Evolutionary conservation across 176 grass and related monocot genomes (phyloP).

Genomic region (maize (Zea mays)): DNA sequence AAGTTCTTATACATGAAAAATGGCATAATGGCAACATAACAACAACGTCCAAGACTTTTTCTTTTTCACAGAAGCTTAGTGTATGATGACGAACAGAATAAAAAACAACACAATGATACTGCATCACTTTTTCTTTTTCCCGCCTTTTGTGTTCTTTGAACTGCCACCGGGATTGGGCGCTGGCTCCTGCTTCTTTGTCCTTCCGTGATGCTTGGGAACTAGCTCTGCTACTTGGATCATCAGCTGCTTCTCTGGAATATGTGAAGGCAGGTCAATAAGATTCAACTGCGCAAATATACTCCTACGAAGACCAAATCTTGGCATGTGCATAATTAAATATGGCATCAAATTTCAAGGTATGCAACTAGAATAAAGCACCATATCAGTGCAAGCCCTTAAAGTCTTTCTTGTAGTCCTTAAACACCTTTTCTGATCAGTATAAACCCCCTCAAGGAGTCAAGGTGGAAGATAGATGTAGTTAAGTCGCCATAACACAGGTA

Average conservation of each 20-base stretch:
- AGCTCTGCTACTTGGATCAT: conserved; percentile 84
- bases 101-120: conserved; percentile 9
- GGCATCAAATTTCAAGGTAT: neutral
- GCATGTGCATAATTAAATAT: neutral
- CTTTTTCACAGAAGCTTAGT: neutral
- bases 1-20: too few relatives aligned
- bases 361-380: neutral
- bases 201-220: conserved; percentile 91
- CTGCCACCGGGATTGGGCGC: conserved; percentile 29
- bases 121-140: conserved; percentile 82
- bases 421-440: neutral
- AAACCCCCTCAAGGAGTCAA: neutral
- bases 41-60: neutral
- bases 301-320: neutral
- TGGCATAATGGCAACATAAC: too few relatives aligned
- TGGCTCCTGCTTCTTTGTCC: conserved; percentile 80
- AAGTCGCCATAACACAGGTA: neutral
- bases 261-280: conserved; percentile 25
- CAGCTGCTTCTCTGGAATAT: conserved; percentile 74
- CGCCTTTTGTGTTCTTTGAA: conserved; percentile 53
- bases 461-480: neutral
- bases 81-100: conserved; percentile 29
- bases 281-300: neutral
- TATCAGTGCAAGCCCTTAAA: neutral
- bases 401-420: neutral